These are phyloP conservation scores for Termitomyces titanicus DNA, from an alignment of 768 basidiomycete species.

Conservation along the genomic window DNA sequence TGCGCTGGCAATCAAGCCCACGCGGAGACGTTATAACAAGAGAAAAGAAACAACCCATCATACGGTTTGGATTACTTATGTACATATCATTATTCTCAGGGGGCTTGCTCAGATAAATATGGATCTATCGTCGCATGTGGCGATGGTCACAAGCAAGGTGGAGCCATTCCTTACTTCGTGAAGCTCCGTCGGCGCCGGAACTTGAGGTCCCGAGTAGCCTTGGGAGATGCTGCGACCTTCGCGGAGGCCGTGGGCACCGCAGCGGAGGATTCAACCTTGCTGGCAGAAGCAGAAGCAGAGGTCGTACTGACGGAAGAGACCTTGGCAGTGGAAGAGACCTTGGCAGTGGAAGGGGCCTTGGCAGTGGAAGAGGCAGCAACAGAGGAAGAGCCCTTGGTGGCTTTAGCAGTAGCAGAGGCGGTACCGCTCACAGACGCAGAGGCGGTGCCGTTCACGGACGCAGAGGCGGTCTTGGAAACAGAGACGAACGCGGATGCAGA, in stretches of 20 bases:
- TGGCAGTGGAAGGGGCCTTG: no score
- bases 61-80: neutral
- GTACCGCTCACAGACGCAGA: slow-evolving; percentile 11
- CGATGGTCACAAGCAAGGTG: neutral
- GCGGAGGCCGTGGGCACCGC: neutral
- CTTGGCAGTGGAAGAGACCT: no score
- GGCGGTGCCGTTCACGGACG: slow-evolving; percentile 15
- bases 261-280: neutral
- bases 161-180: neutral
- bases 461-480: neutral
- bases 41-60: slow-evolving; percentile 1
- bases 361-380: neutral
- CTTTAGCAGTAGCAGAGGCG: slow-evolving; percentile 1
- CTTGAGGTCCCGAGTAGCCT: neutral
- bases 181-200: neutral
- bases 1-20: slow-evolving; percentile 4
- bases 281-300: neutral
- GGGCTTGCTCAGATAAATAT: neutral
- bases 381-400: slow-evolving; percentile 7
- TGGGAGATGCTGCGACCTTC: neutral
- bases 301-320: neutral
- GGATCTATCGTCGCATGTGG: neutral
- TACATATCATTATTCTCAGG: no score
- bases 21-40: neutral
- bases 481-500: slow-evolving; percentile 9